Evolutionary conservation across 345 rosid genomes (phyloP).

Genomic region (Mallotus nudiflorus): DNA sequence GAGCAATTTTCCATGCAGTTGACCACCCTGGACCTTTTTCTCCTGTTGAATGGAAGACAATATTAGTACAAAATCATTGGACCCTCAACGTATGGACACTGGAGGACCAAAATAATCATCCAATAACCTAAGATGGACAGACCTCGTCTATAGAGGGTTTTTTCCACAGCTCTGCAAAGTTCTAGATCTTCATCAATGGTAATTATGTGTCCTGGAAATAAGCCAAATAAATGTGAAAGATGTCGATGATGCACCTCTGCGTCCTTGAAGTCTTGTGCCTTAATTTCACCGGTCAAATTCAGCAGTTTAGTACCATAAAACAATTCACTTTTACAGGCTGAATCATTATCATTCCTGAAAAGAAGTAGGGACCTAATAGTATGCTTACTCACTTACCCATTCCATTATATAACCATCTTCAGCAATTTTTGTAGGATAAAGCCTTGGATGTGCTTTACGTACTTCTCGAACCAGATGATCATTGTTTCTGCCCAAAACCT

Average conservation of each 20-base stretch:
- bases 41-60: conserved; percentile 44
- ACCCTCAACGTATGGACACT: background rate
- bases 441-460: conserved; percentile 55
- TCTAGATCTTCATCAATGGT: conserved; percentile 59
- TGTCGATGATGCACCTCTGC: conserved; percentile 86
- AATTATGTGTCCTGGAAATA: conserved; percentile 83
- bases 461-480: conserved; percentile 61
- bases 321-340: background rate
- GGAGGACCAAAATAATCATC: background rate
- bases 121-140: conserved; percentile 11
- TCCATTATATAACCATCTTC: conserved; percentile 89
- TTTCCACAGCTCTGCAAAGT: conserved; percentile 70
- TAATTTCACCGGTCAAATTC: background rate
- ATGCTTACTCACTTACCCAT: conserved; percentile 54
- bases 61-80: background rate
- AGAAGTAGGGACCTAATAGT: background rate
- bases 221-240: conserved; percentile 89
- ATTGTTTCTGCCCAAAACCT: conserved; percentile 60
- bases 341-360: background rate
- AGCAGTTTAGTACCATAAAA: background rate
- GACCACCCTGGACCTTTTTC: conserved; percentile 98
- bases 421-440: conserved; percentile 62
- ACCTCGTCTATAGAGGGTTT: conserved; percentile 80
- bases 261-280: conserved; percentile 81
- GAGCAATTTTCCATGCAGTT: conserved; percentile 78